phyloP scores from a whole-genome alignment of 2,329 filamentous ascomycete species.

The Venturia effusa region DNA sequence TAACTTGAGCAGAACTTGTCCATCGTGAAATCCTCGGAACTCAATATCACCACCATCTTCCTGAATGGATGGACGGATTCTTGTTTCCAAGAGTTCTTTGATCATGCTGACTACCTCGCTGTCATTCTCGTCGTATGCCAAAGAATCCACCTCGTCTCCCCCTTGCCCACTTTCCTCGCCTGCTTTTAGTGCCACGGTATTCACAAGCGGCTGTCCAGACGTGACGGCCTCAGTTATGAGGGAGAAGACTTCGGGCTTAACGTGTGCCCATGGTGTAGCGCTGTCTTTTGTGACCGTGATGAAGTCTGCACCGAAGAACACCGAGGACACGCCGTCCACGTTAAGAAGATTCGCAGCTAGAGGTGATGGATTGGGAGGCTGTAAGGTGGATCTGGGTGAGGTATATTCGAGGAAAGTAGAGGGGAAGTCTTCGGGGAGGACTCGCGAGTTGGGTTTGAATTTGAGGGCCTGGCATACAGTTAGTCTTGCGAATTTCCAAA shows the following conservation, averaged over 20 bases:
- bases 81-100: conserved; percentile 90
- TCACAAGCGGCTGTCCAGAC: conserved; percentile 71
- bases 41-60: conserved; percentile 98
- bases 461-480: conserved; percentile 54
- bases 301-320: conserved; percentile 92
- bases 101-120: conserved; percentile 96
- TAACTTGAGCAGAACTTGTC: conserved; percentile 76
- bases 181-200: conserved; percentile 49
- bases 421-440: conserved; percentile 64
- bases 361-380: conserved; percentile 81
- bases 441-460: conserved; percentile 81
- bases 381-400: conserved; percentile 74
- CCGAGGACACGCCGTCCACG: conserved; percentile 85
- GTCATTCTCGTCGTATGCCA: conserved; percentile 82
- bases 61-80: conserved; percentile 90
- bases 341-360: conserved; percentile 84
- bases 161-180: conserved; percentile 40
- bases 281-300: conserved; percentile 91
- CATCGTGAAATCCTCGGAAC: conserved; percentile 78
- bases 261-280: conserved; percentile 84
- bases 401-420: conserved; percentile 87
- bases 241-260: conserved; percentile 91
- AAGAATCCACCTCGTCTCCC: conserved; percentile 51
- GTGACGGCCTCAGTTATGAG: conserved; percentile 90
- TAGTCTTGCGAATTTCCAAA: neutral